Base-by-base conservation (phyloP, 768 basidiomycete genomes). In the Plicaturopsis crispa region DNA sequence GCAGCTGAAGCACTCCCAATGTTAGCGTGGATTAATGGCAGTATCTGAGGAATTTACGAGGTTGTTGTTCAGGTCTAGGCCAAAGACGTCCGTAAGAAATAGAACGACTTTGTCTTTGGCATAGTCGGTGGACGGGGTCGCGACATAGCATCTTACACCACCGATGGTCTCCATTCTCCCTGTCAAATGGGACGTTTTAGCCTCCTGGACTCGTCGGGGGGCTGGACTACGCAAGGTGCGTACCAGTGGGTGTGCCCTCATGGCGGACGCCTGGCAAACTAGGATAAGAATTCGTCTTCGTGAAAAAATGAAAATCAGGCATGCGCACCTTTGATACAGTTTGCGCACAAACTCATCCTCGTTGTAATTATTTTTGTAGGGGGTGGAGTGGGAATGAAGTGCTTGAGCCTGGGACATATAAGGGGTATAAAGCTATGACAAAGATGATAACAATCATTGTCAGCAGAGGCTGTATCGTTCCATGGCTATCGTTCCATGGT, bases 21-120 rank as follows among this genome's bases (percentile, higher is more conserved):
- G 26, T 43, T 35, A 39, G 19, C 13, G 17, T n/a, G 21, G 13
- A 19, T 13, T 23, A 19, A 26, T 31, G 20, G 10, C 6, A 13
- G 4, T 21, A 14, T 11, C 13, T 8, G 22, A 30, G 21, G 8
- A 6, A 35, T 53, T 20, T 35, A 53, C 64, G 30, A 36, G 44
- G 46, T 55, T 56, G 52, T 68, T 70, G 35, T 36, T 24, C 17
- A 65, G 48, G 2, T 43, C 36, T 11, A 60, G 22, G 6, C 68
- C 68, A 33, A 59, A 66, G 31, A 52, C 51, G 46, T 66, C 70
- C 17, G 63, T 47, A 22, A 69, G 48, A 51, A 59, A 67, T 13
- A 73, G 48, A 20, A 72, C 35, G 13, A 58, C 67, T 48, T 65
- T 67, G 40, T 62, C 53, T 47, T 62, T 63, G 24, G 58, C 48